phyloP scores from a whole-genome alignment of 2,329 filamentous ascomycete genomes.

The Botryotinia narcissicola region DNA sequence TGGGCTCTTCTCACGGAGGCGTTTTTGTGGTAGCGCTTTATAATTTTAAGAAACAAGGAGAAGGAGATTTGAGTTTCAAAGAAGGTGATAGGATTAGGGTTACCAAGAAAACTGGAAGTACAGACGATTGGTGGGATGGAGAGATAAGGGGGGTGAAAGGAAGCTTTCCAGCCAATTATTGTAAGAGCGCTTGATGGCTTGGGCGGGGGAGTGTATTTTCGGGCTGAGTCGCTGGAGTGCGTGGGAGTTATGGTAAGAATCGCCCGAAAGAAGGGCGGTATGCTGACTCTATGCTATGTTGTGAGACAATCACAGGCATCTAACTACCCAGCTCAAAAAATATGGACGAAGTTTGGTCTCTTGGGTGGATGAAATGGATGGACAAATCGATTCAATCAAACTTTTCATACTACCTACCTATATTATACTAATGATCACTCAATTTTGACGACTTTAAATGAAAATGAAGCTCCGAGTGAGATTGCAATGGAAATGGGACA shows the following conservation, averaged over 20 bases:
- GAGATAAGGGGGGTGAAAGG: constrained; percentile 67
- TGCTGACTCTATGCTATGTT: background rate
- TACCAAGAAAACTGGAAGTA: constrained; percentile 73
- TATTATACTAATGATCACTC: background rate
- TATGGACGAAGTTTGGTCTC: background rate
- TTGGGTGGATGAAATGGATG: background rate
- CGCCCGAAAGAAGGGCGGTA: background rate
- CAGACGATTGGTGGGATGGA: constrained; percentile 86
- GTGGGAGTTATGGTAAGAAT: background rate
- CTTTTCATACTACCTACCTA: background rate
- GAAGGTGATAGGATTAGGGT: constrained; percentile 78
- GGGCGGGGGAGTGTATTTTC: no score
- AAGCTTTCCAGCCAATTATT: constrained; percentile 83
- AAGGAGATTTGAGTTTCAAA: constrained; percentile 69
- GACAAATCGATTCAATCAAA: background rate
- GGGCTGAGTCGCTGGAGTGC: background rate
- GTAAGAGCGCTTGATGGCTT: constrained; percentile 43
- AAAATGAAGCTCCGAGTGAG: background rate
- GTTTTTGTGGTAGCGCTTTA: constrained; percentile 64
- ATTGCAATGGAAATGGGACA: background rate
- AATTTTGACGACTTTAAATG: background rate
- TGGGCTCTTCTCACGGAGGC: constrained; percentile 46
- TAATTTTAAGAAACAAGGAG: constrained; percentile 67
- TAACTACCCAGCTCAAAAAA: background rate
- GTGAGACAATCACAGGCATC: background rate